Base-by-base conservation (phyloP, 2,329 filamentous ascomycete species). In the Fonsecaea erecta region DNA sequence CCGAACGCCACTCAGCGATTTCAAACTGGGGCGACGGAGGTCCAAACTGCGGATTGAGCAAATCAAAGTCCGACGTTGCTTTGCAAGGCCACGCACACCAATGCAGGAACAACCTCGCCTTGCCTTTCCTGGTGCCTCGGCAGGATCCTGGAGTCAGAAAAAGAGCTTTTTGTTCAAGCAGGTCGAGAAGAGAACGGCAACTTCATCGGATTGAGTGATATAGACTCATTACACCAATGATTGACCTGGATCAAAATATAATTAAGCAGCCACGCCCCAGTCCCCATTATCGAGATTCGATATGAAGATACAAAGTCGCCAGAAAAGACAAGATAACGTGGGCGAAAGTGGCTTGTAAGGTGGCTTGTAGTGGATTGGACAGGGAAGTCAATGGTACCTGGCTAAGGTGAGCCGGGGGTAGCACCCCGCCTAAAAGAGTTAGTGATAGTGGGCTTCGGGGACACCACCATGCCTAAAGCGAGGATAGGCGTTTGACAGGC, bases 101-200 rank as follows among this genome's bases (percentile, higher is more conserved):
- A 67, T 59, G 65, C 65, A 67, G 65, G 65, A 64, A 64, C 65
- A 24, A 24, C 3, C 28, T 30, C 28, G 28, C 3, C 4, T 24
- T 3, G 56, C 21, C 54, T 34, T 48, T 37, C 43, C 28, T 51
- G 53, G 46, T 55, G 48, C 53, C 61, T 57, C 57, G 64, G 60
- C 48, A 60, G 51, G 37, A 53, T 54, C 57, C 46, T 62, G 61
- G 59, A 24, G 48, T 24, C 48, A 26, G 48, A 18, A 48, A 12
- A 48, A 26, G 12, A 6, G 24, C 4, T 18, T 48, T 4, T 52
- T n/a, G 21, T 52, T 26, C 28, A 5, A 12, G 48, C 26, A 11
- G 12, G 48, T 24, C 9, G 12, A n/a, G 51, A 30, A 28, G 26
- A 34, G 51, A 7, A 46, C 3, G 40, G n/a, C n/a, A n/a, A 21